These are phyloP conservation scores for Mallotus nudiflorus DNA, from an alignment of 345 rosid genomes.

Conservation along the genomic window DNA sequence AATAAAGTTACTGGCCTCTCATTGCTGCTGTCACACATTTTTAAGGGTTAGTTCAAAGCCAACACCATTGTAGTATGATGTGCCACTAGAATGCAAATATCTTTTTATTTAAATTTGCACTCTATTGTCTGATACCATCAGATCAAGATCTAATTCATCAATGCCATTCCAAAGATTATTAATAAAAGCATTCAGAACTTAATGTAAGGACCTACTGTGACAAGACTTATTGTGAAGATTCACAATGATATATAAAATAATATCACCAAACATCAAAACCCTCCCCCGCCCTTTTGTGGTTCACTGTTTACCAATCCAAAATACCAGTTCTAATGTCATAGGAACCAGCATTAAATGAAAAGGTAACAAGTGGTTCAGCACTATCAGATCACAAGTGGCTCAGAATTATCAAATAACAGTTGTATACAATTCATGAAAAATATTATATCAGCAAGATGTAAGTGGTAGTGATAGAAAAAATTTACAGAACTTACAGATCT, in stretches of 20 bases:
- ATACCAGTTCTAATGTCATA: too few species aligned
- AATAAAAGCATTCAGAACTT: not conserved
- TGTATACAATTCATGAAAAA: not conserved
- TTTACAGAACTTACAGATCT: constrained; percentile 45
- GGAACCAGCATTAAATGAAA: not conserved
- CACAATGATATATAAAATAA: too few species aligned
- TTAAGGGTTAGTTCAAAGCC: too few species aligned
- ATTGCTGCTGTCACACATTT: too few species aligned
- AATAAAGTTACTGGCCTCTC: not conserved
- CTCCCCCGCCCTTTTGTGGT: not conserved
- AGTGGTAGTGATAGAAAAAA: not conserved
- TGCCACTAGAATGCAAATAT: not conserved
- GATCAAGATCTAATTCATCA: not conserved
- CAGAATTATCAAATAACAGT: not conserved
- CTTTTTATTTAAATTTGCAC: not conserved
- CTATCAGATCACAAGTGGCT: too few species aligned
- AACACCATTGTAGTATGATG: too few species aligned
- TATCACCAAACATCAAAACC: not conserved
- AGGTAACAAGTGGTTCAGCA: not conserved
- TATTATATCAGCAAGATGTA: not conserved
- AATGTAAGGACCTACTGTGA: not conserved
- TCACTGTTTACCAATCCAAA: not conserved
- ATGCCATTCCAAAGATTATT: not conserved
- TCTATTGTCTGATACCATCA: not conserved
- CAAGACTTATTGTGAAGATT: not conserved